phyloP scores from a whole-genome alignment of 2,329 filamentous ascomycete genomes.

The Westerdykella ornata region DNA sequence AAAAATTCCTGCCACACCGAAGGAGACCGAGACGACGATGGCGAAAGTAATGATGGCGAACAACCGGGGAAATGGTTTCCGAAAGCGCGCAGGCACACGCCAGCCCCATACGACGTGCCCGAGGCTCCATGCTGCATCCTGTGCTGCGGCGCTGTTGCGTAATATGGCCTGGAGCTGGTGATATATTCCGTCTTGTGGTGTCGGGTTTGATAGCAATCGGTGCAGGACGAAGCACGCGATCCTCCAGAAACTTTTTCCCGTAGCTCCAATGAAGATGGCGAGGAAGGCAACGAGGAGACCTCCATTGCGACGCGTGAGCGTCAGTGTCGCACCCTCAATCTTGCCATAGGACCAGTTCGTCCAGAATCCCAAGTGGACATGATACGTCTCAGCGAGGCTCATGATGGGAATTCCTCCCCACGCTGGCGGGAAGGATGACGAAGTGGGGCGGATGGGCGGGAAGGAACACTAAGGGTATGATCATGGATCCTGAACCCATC shows the following conservation, averaged over 20 bases:
- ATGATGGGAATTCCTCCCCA: no score
- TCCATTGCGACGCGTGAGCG: constrained; percentile 22
- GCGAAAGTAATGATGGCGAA: constrained; percentile 10
- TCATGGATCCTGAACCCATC: no score
- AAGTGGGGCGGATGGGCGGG: no score
- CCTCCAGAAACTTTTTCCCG: constrained; percentile 24
- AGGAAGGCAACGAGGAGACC: constrained; percentile 33
- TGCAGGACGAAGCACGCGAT: constrained; percentile 25
- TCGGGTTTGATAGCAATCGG: constrained; percentile 9
- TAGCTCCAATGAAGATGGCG: constrained; percentile 27
- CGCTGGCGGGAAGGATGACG: no score
- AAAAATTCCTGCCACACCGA: constrained; percentile 26
- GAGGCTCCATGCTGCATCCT: constrained; percentile 5
- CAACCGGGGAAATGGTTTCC: constrained; percentile 10
- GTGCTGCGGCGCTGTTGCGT: constrained; percentile 21
- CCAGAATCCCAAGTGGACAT: constrained; percentile 28
- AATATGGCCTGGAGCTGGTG: constrained; percentile 32
- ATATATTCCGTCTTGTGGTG: constrained; percentile 22
- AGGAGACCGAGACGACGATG: constrained; percentile 14
- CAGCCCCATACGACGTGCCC: constrained; percentile 5
- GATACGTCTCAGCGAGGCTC: no score
- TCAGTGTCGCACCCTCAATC: constrained; percentile 29
- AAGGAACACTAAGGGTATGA: no score
- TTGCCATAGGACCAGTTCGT: constrained; percentile 29
- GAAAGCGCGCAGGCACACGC: constrained; percentile 3